Conservation (phyloP, 108 stramenopile genomes). For the Seminavis robusta region DNA sequence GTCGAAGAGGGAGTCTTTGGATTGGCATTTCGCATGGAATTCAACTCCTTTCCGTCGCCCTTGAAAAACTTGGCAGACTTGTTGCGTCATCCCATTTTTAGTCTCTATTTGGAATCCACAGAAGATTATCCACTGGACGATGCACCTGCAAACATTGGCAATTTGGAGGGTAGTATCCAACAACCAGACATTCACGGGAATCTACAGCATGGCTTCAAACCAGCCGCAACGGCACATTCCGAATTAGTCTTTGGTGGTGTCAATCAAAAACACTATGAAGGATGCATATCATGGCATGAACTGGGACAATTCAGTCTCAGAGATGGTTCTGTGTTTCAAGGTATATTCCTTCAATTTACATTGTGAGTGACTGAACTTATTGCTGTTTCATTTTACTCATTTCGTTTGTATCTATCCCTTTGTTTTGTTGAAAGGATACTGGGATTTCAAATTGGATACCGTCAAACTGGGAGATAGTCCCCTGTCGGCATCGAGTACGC, state of each 20-base stretch:
- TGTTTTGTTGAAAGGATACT: constrained; percentile 83
- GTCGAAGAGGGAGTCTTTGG: constrained; percentile 51
- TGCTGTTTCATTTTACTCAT: too few species aligned
- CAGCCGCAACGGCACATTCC: constrained; percentile 11
- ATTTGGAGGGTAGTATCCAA: constrained; percentile 11
- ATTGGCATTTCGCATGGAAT: constrained; percentile 28
- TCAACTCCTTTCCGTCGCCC: constrained; percentile 24
- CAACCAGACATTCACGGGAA: too few species aligned
- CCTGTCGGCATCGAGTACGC: constrained; percentile 29
- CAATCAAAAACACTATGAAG: constrained; percentile 37
- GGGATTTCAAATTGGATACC: constrained; percentile 81
- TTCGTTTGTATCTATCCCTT: too few species aligned
- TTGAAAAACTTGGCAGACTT: constrained; percentile 17
- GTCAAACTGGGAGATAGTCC: constrained; percentile 45
- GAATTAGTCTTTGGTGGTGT: constrained; percentile 50
- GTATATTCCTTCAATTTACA: too few species aligned
- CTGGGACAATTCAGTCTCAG: constrained; percentile 33
- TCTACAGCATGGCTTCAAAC: neutral
- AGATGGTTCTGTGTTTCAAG: constrained; percentile 12
- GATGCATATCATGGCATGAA: constrained; percentile 49
- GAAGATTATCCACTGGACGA: constrained; percentile 38
- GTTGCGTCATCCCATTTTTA: constrained; percentile 25
- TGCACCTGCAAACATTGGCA: constrained; percentile 10
- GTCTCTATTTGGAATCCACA: constrained; percentile 26
- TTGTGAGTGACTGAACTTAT: too few species aligned